These are phyloP conservation scores for Suhomyces guaymorum DNA, from an alignment of 1,139 yeast species.

Conservation along the genomic window DNA sequence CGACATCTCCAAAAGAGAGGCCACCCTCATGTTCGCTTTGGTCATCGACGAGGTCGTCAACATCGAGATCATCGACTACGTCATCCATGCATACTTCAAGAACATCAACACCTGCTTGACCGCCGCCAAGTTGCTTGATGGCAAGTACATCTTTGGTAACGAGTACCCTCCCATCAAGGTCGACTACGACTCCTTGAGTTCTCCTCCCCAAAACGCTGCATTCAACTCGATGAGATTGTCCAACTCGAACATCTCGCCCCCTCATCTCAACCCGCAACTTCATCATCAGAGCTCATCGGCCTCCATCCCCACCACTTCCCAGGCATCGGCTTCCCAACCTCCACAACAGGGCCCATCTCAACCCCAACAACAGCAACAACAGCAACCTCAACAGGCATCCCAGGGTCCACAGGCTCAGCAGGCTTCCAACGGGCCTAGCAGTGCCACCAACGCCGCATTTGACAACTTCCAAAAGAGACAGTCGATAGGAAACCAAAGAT, in stretches of 20 bases:
- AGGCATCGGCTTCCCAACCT: slow-evolving; percentile 7
- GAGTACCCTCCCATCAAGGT: slow-evolving; percentile 54
- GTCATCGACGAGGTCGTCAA: slow-evolving; percentile 67
- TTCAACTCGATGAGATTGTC: slow-evolving; percentile 33
- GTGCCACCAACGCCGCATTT: slow-evolving; percentile 10
- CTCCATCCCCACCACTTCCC: slow-evolving; percentile 2
- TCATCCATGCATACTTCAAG: slow-evolving; percentile 64
- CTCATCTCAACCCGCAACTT: slow-evolving; percentile 24
- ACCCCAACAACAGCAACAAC: slow-evolving; percentile 13
- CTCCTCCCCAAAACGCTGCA: slow-evolving; percentile 19
- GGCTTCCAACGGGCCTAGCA: slow-evolving; percentile 10
- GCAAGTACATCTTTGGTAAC: slow-evolving; percentile 63
- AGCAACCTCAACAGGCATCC: slow-evolving; percentile 10
- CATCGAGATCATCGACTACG: slow-evolving; percentile 57
- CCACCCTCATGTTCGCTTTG: slow-evolving; percentile 72
- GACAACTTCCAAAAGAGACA: slow-evolving; percentile 49
- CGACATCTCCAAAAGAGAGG: slow-evolving; percentile 75
- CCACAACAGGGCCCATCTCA: slow-evolving; percentile 13
- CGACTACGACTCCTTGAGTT: slow-evolving; percentile 38
- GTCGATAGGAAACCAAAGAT: slow-evolving; percentile 56
- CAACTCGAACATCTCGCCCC: slow-evolving; percentile 32
- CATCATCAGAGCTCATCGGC: slow-evolving; percentile 14
- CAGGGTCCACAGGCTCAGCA: slow-evolving; percentile 11
- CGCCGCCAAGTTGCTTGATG: slow-evolving; percentile 70
- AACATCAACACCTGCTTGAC: slow-evolving; percentile 65